These are phyloP conservation scores for Xylaria palmicola DNA, from an alignment of 495 filamentous ascomycete species.

Conservation along the genomic window DNA sequence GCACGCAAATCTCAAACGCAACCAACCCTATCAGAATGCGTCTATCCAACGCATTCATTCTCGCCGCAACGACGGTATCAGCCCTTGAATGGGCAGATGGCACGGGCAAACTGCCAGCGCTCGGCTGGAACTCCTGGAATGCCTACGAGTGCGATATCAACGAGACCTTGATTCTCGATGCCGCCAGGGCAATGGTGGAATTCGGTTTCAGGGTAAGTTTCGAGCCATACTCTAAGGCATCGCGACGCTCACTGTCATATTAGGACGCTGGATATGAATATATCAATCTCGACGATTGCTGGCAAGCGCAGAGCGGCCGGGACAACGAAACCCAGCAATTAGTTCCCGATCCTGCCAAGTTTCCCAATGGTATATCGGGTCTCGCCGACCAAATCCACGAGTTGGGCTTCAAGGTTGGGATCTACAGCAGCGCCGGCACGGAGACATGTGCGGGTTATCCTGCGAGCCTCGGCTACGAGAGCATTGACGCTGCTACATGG, in stretches of 20 bases:
- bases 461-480: constrained; percentile 61
- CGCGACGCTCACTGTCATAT: constrained; percentile 27
- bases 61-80: background rate
- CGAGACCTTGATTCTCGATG: constrained; percentile 50
- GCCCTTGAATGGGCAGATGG: constrained; percentile 23
- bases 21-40: background rate
- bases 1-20: too few species aligned
- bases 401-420: constrained; percentile 63
- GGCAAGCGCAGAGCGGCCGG: constrained; percentile 50
- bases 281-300: constrained; percentile 66
- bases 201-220: constrained; percentile 13
- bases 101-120: constrained; percentile 51
- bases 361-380: constrained; percentile 62
- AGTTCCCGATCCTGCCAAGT: constrained; percentile 56
- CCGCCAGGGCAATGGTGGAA: constrained; percentile 48
- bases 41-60: background rate
- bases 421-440: constrained; percentile 63
- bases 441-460: constrained; percentile 64
- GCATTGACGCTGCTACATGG: constrained; percentile 59
- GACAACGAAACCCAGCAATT: constrained; percentile 49
- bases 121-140: constrained; percentile 65
- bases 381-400: constrained; percentile 58
- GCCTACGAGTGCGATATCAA: constrained; percentile 58
- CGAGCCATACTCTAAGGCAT: background rate
- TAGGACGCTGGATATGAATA: constrained; percentile 67